Evolutionary conservation across 2,329 filamentous ascomycete genomes (phyloP).

Genomic region (Neophaeococcomyces aloes): DNA sequence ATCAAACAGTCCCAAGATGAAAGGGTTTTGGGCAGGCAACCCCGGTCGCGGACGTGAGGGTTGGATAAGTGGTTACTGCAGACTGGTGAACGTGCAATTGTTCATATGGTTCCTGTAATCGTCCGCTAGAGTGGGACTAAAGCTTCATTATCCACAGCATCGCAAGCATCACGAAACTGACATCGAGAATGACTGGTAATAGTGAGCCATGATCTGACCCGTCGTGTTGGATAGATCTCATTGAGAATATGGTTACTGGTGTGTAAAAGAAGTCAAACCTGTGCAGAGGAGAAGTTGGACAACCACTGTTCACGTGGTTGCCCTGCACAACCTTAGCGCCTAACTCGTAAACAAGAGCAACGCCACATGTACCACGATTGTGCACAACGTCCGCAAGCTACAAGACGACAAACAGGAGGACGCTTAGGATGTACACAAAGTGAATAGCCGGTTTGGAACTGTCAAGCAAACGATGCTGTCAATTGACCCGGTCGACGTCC

Average conservation of each 20-base stretch:
- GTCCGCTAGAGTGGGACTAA: too few species aligned
- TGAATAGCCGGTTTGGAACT: not conserved
- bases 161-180: too few species aligned
- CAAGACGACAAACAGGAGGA: not conserved
- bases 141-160: too few species aligned
- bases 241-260: not conserved
- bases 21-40: too few species aligned
- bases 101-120: too few species aligned
- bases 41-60: too few species aligned
- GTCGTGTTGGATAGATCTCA: too few species aligned
- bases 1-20: too few species aligned
- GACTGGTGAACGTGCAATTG: too few species aligned
- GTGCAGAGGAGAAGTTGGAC: not conserved
- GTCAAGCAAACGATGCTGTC: not conserved
- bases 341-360: not conserved
- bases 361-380: not conserved
- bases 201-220: too few species aligned
- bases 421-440: not conserved
- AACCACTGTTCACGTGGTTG: not conserved
- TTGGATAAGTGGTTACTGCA: too few species aligned
- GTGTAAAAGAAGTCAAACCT: not conserved
- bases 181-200: too few species aligned
- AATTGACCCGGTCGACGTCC: not conserved
- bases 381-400: not conserved
- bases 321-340: slow-evolving; percentile 2